Evolutionary conservation across 176 grass and related monocot species (phyloP), one percentile per base, ranked within the genome.

Genomic region (Themeda triandra): DNA sequence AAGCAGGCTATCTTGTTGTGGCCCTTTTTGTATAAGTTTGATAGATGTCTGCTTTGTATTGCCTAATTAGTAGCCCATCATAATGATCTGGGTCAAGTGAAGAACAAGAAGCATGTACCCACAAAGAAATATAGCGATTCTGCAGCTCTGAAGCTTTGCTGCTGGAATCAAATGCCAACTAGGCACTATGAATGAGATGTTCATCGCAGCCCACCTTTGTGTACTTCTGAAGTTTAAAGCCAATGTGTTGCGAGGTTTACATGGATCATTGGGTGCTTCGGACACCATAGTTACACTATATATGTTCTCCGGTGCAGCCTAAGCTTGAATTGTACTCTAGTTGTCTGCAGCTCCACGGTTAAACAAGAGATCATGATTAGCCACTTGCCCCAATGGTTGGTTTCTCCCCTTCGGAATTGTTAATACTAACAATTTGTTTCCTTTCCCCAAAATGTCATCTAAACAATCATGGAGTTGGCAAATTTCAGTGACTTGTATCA

Each of bases 91-190:
- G 80, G 75, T 63, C 44, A 46, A 60, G 63, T 80, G 83, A 71
- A 75, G 69, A 69, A 62, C 60, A 53, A 69, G 60, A 78, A 74
- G 35, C 29, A 59, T 85, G 73, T 86, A 71, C 60, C 51, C 73
- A 30, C 63, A 80, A 63, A 84, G 80, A 84, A 80, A 80, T 76
- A 87, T 76, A 84, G 63, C 25, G 62, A 51, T 80, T 63, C 89
- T 1, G 81, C 81, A 84, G 85, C 80, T 80, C 76, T 76, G 41
- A 91, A 87, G 30, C 69, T 76, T 84, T 80, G 85, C 76, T 91
- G 81, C 85, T 64, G 89, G 63, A 76, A 87, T 49, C 39, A 66
- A 46, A 49, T 78, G 73, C 83, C 72, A 63, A 70, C 17, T 49
- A 74, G 71, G 71, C 62, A 64, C 42, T 82, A 71, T 17, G 36